A percentile compares a stretch with the other conserved stretches of the same genome.
phyloP scores from a whole-genome alignment of 257 asterid species.

The Solanum clarkiae region DNA sequence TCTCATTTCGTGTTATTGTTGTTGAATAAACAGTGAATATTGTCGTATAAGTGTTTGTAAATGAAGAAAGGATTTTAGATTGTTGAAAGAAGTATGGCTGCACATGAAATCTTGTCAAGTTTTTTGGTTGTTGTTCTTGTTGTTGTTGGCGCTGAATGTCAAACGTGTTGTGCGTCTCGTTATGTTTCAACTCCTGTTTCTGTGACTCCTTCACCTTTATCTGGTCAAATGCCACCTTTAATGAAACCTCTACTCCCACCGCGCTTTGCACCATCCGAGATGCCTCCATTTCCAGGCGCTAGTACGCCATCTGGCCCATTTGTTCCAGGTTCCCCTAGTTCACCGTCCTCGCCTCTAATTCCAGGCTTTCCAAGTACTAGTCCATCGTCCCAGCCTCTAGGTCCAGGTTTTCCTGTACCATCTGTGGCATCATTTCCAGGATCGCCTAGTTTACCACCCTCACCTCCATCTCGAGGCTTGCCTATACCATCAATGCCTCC shows the following conservation, averaged over 20 bases:
- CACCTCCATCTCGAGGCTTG: neutral
- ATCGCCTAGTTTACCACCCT: neutral
- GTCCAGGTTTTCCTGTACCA: neutral
- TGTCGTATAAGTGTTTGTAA: no score
- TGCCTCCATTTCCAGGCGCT: neutral
- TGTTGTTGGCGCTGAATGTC: neutral
- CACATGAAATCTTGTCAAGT: neutral
- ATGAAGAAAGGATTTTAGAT: no score
- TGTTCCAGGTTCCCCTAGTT: neutral
- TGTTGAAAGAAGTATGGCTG: constrained; percentile 6
- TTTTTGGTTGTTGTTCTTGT: constrained; percentile 10
- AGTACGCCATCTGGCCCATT: no score
- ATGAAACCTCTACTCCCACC: neutral
- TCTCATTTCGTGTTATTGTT: neutral
- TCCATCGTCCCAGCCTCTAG: neutral
- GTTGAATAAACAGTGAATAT: neutral
- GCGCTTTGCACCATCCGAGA: neutral
- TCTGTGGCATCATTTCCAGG: neutral
- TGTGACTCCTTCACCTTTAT: neutral
- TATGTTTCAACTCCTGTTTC: neutral
- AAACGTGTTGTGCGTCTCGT: neutral
- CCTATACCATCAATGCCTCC: neutral
- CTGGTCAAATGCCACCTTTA: neutral
- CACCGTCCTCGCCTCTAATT: neutral
- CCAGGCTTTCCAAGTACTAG: neutral